Conservation (phyloP, 1,139 yeast species). For the Taphrina flavorubra region DNA sequence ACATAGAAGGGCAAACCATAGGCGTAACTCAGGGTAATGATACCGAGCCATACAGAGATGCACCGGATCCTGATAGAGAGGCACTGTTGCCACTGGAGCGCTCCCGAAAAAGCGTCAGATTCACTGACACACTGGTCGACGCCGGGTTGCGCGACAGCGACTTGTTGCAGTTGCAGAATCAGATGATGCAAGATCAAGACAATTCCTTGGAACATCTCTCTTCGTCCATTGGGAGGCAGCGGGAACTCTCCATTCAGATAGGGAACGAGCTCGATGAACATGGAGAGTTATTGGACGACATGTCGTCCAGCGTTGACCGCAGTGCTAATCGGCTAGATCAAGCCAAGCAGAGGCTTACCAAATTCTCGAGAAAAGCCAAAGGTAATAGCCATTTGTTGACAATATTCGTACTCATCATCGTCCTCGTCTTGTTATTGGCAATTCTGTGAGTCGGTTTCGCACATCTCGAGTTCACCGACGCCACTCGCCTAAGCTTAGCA, state of each 20-base stretch:
- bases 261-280: conserved; percentile 73
- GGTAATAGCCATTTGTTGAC: conserved; percentile 55
- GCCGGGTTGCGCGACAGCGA: conserved; percentile 45
- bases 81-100: conserved; percentile 5
- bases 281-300: conserved; percentile 68
- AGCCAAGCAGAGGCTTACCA: conserved; percentile 63
- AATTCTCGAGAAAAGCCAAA: conserved; percentile 62
- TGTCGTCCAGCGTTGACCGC: conserved; percentile 69
- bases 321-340: conserved; percentile 60
- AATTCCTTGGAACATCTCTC: conserved; percentile 64
- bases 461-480: no score
- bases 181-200: conserved; percentile 65
- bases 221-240: conserved; percentile 67
- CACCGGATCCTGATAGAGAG: background rate
- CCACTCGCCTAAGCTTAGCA: no score
- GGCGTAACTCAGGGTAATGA: background rate
- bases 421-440: conserved; percentile 26
- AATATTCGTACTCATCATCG: conserved; percentile 26
- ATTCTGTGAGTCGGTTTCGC: background rate
- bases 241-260: conserved; percentile 67
- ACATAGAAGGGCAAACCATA: conserved; percentile 1
- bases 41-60: conserved; percentile 12
- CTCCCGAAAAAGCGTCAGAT: conserved; percentile 60
- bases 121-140: conserved; percentile 57
- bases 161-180: conserved; percentile 72